Base-by-base conservation (phyloP, 441 rosid species). In the Populus tomentosa region DNA sequence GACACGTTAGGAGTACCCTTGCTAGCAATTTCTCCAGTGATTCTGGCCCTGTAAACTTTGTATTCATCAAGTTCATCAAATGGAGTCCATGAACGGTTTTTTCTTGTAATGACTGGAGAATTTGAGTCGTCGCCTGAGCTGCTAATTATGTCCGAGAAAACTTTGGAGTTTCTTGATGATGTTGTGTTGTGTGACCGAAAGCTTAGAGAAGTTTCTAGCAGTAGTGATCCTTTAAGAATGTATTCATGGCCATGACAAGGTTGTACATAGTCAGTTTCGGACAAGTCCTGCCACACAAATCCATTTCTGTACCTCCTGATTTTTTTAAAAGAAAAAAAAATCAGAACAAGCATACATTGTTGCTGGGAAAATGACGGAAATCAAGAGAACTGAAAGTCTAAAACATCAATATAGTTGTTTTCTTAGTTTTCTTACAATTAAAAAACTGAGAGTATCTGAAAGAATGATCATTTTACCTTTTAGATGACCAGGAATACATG, bases 401-500 rank as follows among this genome's bases (percentile, higher is more conserved):
- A 46, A 3, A 13, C 56, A 13, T 46, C 56, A 46, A 46, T 46
- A 13, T 46, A 46, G 56, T 46, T 46, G 56, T 46, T 11, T 11
- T 7, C 10, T 36, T 36, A 7, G 8, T 36, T 36, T 36, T 46
- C 56, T 46, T 46, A 46, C 5, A 13, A 46, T 11, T 3, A 14
- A 13, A 42, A 46, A 46, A 46, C 20, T 13, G 18, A 46, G 18
- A 14, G 11, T 46, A 13, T 13, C 18, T 13, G 56, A 46, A 46
- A 46, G 56, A 46, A 46, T 35, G 10, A 68, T 13, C 24, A 56
- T 35, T 21, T 26, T 81, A 90, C 97, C 97, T 70, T 88, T 93
- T 94, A 1, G 94, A 88, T 16, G 98, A 90, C 98, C 98, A 93
- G 4, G 95, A 94, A 81, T 87, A 93, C 84, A 85, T 80, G 80